Conservation (phyloP, 2,329 filamentous ascomycete genomes). For the Ploettnerulaceae sp. region DNA sequence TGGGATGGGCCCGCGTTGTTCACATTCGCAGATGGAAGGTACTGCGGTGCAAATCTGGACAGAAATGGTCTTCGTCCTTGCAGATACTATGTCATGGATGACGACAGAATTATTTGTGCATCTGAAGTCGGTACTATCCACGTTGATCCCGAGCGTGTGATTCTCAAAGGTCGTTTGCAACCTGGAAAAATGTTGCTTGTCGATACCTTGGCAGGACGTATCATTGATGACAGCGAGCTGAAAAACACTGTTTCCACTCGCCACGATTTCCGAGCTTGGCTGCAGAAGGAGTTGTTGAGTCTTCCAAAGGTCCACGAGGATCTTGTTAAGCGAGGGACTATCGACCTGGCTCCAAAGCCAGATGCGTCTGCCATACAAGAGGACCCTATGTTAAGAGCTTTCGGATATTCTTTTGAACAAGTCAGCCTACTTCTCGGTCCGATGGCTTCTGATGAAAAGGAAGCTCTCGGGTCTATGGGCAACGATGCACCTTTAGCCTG, state of each 20-base stretch:
- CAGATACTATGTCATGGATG: constrained; percentile 94
- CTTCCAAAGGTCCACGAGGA: constrained; percentile 69
- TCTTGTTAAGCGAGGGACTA: constrained; percentile 49
- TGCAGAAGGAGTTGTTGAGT: constrained; percentile 79
- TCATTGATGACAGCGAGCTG: constrained; percentile 90
- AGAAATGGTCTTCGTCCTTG: constrained; percentile 92
- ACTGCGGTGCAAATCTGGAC: constrained; percentile 95
- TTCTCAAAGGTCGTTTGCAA: constrained; percentile 90
- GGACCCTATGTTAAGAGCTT: constrained; percentile 78
- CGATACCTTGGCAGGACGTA: constrained; percentile 83
- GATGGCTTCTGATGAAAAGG: constrained; percentile 96
- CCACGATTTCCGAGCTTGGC: constrained; percentile 83
- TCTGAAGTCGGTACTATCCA: constrained; percentile 93
- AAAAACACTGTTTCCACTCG: constrained; percentile 84
- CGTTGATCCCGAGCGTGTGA: constrained; percentile 82
- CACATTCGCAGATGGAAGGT: constrained; percentile 93
- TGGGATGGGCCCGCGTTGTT: constrained; percentile 97
- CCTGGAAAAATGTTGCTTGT: constrained; percentile 95
- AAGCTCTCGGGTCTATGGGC: constrained; percentile 95
- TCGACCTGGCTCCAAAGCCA: constrained; percentile 63
- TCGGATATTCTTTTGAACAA: constrained; percentile 94
- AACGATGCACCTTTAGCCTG: constrained; percentile 93
- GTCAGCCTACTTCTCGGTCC: constrained; percentile 86
- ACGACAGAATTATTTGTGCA: constrained; percentile 94
- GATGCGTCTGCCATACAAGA: constrained; percentile 71